Percentiles rank a stretch among this genome's conserved stretches.
Conservation (phyloP, 2,329 filamentous ascomycete species). For the Microsporum canis region DNA sequence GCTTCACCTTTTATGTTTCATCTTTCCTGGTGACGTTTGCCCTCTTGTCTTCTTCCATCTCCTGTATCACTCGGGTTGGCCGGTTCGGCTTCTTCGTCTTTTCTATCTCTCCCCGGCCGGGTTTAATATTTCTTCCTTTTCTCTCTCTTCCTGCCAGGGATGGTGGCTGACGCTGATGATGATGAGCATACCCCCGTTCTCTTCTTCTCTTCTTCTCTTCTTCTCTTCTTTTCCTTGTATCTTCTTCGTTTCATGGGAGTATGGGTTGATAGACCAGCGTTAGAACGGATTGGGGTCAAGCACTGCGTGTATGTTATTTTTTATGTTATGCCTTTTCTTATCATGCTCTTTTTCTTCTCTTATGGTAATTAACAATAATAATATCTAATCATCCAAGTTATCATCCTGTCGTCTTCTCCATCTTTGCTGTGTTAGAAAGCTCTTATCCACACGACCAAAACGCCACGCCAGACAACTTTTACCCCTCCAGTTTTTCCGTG, state of each 20-base stretch:
- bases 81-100: background rate
- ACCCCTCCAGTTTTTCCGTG: background rate
- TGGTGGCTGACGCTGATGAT: background rate
- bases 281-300: slow-evolving; percentile 11
- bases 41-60: background rate
- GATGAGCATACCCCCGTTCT: background rate
- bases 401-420: background rate
- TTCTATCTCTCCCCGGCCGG: slow-evolving; percentile 3
- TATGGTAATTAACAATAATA: slow-evolving; percentile 1
- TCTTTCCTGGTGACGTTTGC: background rate
- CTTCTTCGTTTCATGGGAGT: slow-evolving; percentile 7
- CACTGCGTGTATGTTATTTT: background rate
- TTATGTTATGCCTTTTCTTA: background rate
- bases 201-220: slow-evolving; percentile 2
- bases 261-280: slow-evolving; percentile 13
- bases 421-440: background rate
- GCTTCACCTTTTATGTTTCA: background rate
- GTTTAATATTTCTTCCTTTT: background rate
- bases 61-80: background rate
- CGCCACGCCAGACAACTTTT: background rate
- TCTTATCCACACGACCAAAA: background rate
- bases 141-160: background rate
- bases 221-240: slow-evolving; percentile 2
- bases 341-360: background rate
- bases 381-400: background rate